phyloP scores from a whole-genome alignment of 2,329 filamentous ascomycete genomes.

The Macroventuria anomochaeta region DNA sequence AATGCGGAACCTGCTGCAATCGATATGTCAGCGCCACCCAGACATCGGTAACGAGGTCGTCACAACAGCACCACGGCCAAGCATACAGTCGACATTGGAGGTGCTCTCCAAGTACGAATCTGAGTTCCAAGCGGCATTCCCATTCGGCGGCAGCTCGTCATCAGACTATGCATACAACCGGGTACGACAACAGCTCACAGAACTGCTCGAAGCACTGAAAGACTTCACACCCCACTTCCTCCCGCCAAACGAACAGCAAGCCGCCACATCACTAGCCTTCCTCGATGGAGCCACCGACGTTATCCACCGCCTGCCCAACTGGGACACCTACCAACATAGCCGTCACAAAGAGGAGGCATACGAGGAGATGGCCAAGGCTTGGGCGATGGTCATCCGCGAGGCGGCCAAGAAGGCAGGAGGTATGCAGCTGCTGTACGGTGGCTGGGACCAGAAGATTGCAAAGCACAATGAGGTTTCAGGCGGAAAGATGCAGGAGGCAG shows the following conservation, averaged over 20 bases:
- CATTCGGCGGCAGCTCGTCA: constrained; percentile 80
- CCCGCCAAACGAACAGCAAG: constrained; percentile 85
- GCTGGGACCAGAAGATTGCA: constrained; percentile 87
- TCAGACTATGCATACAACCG: constrained; percentile 96
- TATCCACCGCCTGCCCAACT: constrained; percentile 87
- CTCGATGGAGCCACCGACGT: constrained; percentile 89
- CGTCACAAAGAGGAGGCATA: constrained; percentile 95
- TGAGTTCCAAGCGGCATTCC: constrained; percentile 78
- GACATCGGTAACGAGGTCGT: constrained; percentile 85
- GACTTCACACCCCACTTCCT: constrained; percentile 97
- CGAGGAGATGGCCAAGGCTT: constrained; percentile 92
- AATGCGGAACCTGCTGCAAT: constrained; percentile 83
- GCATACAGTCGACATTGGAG: constrained; percentile 77
- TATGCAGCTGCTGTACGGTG: constrained; percentile 82
- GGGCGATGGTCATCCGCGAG: constrained; percentile 89
- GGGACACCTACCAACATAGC: constrained; percentile 86
- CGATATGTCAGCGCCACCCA: constrained; percentile 88
- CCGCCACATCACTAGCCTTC: constrained; percentile 83
- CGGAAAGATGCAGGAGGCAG: constrained; percentile 79
- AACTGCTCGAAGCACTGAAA: constrained; percentile 85
- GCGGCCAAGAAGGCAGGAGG: constrained; percentile 89
- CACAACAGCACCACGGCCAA: constrained; percentile 83
- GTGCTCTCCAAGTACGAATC: constrained; percentile 84
- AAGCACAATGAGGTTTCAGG: constrained; percentile 89
- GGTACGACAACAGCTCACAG: constrained; percentile 78